A percentile compares a stretch with the other conserved stretches of the same genome.
phyloP scores from a whole-genome alignment of 192 early-diverging fungal genomes.

The Coemansia sp. region DNA sequence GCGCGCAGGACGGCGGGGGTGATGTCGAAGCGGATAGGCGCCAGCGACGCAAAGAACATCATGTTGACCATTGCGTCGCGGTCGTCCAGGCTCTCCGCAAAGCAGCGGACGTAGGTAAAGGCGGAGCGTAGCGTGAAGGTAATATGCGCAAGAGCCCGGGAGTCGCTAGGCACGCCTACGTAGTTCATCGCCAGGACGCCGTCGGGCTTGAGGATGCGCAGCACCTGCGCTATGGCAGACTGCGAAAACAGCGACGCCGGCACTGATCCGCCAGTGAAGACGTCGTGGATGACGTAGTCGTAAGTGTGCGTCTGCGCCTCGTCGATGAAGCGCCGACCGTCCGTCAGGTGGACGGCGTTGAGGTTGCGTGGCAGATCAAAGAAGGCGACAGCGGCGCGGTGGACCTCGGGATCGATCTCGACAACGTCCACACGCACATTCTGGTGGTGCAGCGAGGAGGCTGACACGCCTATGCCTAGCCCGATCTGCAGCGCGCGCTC shows the following conservation, averaged over 20 bases:
- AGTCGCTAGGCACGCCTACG: slow-evolving; percentile 61
- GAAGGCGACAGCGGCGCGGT: slow-evolving; percentile 63
- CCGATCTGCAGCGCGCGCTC: slow-evolving; percentile 64
- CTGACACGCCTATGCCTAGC: slow-evolving; percentile 78
- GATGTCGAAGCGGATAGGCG: slow-evolving; percentile 52
- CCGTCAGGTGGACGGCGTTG: slow-evolving; percentile 62
- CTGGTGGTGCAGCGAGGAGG: slow-evolving; percentile 61
- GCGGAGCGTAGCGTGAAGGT: slow-evolving; percentile 63
- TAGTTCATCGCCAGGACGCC: slow-evolving; percentile 88
- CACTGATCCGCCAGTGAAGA: slow-evolving; percentile 89
- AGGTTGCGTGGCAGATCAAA: slow-evolving; percentile 63
- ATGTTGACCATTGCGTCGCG: slow-evolving; percentile 60
- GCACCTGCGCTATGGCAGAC: slow-evolving; percentile 65
- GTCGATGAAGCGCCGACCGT: slow-evolving; percentile 76
- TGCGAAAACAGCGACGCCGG: slow-evolving; percentile 70
- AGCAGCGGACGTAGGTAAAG: slow-evolving; percentile 67
- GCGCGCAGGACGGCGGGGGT: slow-evolving; percentile 32
- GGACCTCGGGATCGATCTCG: slow-evolving; percentile 79
- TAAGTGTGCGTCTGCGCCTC: slow-evolving; percentile 56
- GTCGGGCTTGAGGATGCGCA: slow-evolving; percentile 66
- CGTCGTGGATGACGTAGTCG: slow-evolving; percentile 88
- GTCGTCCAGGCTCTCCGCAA: slow-evolving; percentile 58
- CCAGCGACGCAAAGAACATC: slow-evolving; percentile 63
- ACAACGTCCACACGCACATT: slow-evolving; percentile 74
- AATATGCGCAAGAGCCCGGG: slow-evolving; percentile 60